Conservation (phyloP, 495 filamentous ascomycete species). For the Penicillium diatomitis region DNA sequence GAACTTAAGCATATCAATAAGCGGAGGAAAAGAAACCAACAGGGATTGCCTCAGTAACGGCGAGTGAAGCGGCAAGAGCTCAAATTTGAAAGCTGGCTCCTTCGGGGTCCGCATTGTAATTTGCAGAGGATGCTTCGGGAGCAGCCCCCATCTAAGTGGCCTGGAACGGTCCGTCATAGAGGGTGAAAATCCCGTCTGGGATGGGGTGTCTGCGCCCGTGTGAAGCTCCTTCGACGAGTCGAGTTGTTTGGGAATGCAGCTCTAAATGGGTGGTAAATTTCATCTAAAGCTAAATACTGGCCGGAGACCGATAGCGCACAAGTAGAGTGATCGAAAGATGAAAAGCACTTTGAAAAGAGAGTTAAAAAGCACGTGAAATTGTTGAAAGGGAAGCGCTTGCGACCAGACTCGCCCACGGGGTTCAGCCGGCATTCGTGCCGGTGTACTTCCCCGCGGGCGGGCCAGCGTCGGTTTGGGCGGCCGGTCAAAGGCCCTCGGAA, state of each 20-base stretch:
- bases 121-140: conserved; percentile 56
- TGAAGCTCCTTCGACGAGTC: conserved; percentile 41
- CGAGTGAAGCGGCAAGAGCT: conserved; percentile 11
- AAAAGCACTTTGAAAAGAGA: conserved; percentile 48
- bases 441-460: no score
- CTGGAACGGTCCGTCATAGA: no score
- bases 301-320: conserved; percentile 47
- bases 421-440: no score
- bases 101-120: conserved; percentile 52
- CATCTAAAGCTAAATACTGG: conserved; percentile 45
- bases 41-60: no score
- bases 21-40: conserved; percentile 47
- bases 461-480: no score
- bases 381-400: conserved; percentile 66
- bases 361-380: conserved; percentile 72
- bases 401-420: conserved; percentile 52
- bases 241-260: no score
- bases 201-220: conserved; percentile 38
- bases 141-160: conserved; percentile 45
- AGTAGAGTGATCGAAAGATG: conserved; percentile 25
- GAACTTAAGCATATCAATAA: conserved; percentile 74
- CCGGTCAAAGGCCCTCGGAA: no score
- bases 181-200: conserved; percentile 53
- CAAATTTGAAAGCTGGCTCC: conserved; percentile 61
- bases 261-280: conserved; percentile 69